phyloP scores from a whole-genome alignment of 2,329 filamentous ascomycete species.

The Corynespora cassiicola region DNA sequence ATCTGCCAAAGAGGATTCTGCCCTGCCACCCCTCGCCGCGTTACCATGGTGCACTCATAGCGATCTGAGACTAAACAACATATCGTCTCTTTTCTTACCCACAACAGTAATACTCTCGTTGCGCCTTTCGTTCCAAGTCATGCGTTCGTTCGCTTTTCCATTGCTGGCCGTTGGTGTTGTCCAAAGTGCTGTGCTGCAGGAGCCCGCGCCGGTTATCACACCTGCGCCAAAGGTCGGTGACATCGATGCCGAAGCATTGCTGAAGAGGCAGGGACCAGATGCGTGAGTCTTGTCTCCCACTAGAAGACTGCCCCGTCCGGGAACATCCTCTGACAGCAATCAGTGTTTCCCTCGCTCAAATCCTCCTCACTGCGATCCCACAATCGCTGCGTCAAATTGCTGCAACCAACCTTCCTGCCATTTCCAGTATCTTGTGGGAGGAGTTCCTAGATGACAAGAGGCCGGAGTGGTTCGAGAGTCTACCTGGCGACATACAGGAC shows the following conservation, averaged over 20 bases:
- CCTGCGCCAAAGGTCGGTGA: conserved; percentile 27
- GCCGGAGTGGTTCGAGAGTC: conserved; percentile 39
- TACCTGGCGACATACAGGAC: conserved; percentile 41
- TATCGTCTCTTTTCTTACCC: conserved; percentile 3
- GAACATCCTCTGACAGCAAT: conserved; percentile 9
- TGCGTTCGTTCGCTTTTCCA: conserved; percentile 28
- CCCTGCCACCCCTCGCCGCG: too few species aligned
- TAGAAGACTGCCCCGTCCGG: not conserved
- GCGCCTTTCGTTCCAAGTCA: conserved; percentile 15
- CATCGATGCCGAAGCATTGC: conserved; percentile 15
- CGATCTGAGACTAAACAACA: conserved; percentile 3
- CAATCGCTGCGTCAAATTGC: conserved; percentile 41
- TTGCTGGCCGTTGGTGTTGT: conserved; percentile 15
- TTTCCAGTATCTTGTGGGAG: conserved; percentile 41
- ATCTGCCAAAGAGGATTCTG: not conserved
- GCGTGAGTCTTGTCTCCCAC: conserved; percentile 34
- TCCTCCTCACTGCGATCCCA: conserved; percentile 44
- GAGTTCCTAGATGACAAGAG: conserved; percentile 42
- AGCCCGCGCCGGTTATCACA: conserved; percentile 31
- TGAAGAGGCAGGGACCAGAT: conserved; percentile 33
- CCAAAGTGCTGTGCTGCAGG: conserved; percentile 14
- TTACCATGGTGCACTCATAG: conserved; percentile 22
- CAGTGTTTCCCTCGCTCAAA: conserved; percentile 39
- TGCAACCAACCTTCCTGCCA: conserved; percentile 42
- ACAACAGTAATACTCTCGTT: too few species aligned